These are phyloP conservation scores for Lindgomyces ingoldianus DNA, from an alignment of 495 filamentous ascomycete species.

Conservation along the genomic window DNA sequence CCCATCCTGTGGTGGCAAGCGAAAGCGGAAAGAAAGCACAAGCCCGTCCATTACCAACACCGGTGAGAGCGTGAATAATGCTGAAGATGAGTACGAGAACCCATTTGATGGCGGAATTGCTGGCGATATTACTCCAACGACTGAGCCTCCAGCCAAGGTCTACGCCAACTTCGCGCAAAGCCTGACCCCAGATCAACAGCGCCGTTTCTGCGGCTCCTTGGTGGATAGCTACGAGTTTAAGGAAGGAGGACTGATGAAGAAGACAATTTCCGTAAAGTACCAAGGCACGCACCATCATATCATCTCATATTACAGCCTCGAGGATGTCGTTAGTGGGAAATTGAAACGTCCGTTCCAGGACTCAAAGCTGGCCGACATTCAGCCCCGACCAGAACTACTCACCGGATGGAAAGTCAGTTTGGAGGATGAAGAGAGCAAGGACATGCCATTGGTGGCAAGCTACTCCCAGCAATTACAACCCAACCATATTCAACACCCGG, in stretches of 20 bases:
- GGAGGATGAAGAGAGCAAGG: slow-evolving; percentile 32
- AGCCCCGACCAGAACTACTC: slow-evolving; percentile 24
- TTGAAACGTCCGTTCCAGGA: slow-evolving; percentile 65
- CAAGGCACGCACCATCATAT: slow-evolving; percentile 73
- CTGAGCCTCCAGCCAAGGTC: slow-evolving; percentile 19
- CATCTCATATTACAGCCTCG: slow-evolving; percentile 83
- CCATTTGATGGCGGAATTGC: slow-evolving; percentile 23
- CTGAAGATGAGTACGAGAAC: slow-evolving; percentile 37
- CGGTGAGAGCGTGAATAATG: slow-evolving; percentile 24
- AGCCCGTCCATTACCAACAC: slow-evolving; percentile 32
- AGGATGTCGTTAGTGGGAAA: slow-evolving; percentile 65
- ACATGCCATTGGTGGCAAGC: slow-evolving; percentile 11
- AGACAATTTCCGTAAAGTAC: slow-evolving; percentile 80
- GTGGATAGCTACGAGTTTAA: slow-evolving; percentile 88
- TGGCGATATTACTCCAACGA: slow-evolving; percentile 26
- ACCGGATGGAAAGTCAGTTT: slow-evolving; percentile 33
- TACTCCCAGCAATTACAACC: slow-evolving; percentile 23
- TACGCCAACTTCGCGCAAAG: slow-evolving; percentile 35
- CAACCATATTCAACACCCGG: slow-evolving; percentile 17
- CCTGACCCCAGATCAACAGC: slow-evolving; percentile 45
- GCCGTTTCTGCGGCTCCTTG: slow-evolving; percentile 76
- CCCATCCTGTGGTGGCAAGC: slow-evolving; percentile 39
- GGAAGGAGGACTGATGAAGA: slow-evolving; percentile 80
- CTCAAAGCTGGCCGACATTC: slow-evolving; percentile 36
- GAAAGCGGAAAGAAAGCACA: slow-evolving; percentile 29